A percentile compares a stretch with the other conserved stretches of the same genome.
These are phyloP conservation scores for Chaetomium sp. DNA, from an alignment of 2,329 filamentous ascomycete species.

Conservation along the genomic window DNA sequence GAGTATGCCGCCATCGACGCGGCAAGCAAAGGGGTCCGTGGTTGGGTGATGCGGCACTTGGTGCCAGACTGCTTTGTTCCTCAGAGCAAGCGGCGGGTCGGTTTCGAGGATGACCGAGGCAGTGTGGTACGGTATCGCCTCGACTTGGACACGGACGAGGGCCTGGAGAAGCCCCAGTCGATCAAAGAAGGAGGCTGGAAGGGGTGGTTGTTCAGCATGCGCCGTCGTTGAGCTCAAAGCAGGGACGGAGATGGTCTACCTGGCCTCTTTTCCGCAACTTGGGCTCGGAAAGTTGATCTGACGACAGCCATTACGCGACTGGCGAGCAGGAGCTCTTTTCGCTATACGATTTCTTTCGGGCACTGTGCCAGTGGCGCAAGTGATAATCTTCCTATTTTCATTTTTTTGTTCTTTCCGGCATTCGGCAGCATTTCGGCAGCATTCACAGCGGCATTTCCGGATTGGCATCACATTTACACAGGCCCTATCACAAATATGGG, in stretches of 20 bases:
- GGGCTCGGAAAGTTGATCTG: too few species aligned
- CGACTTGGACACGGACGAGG: constrained; percentile 44
- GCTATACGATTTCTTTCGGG: too few species aligned
- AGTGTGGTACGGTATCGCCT: constrained; percentile 58
- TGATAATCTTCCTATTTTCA: background rate
- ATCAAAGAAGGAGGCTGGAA: constrained; percentile 13
- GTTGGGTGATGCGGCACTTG: constrained; percentile 52
- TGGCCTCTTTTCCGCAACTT: too few species aligned
- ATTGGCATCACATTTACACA: constrained; percentile 4
- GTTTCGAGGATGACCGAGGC: constrained; percentile 56
- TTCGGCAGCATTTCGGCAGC: constrained; percentile 2
- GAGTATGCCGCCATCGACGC: constrained; percentile 64
- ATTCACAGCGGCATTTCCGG: constrained; percentile 7
- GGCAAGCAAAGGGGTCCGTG: constrained; percentile 51
- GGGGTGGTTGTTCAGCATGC: constrained; percentile 21
- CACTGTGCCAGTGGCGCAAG: too few species aligned
- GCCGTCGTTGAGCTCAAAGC: constrained; percentile 9
- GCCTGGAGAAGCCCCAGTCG: constrained; percentile 18
- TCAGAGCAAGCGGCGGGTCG: constrained; percentile 41
- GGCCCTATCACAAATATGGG: constrained; percentile 4
- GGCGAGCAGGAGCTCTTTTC: too few species aligned
- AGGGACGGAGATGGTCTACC: too few species aligned
- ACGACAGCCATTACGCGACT: too few species aligned
- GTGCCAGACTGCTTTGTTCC: constrained; percentile 57
- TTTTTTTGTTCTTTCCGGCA: background rate